Evolutionary conservation across 352 stramenopile species (phyloP).

Genomic region (Pythium coloratum): DNA sequence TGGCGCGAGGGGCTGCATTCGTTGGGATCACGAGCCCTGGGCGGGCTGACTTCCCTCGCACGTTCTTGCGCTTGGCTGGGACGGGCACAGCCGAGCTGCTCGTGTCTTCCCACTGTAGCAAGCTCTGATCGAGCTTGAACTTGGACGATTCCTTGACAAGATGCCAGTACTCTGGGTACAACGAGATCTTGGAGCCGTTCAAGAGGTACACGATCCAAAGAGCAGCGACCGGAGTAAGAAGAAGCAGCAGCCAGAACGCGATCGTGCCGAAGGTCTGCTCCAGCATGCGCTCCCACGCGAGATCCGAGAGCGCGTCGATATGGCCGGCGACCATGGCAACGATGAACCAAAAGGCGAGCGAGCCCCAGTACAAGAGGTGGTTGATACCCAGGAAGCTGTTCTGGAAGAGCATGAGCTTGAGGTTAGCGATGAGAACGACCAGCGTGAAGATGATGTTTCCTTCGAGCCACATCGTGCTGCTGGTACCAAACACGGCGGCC

Average conservation of each 20-base stretch:
- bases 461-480: constrained; percentile 70
- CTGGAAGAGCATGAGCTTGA: constrained; percentile 80
- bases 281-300: constrained; percentile 73
- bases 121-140: constrained; percentile 53
- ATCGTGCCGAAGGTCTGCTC: constrained; percentile 56
- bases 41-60: constrained; percentile 20
- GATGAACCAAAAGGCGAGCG: constrained; percentile 59
- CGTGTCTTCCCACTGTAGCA: constrained; percentile 68
- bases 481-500: constrained; percentile 34
- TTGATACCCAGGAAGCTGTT: constrained; percentile 76
- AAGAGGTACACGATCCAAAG: constrained; percentile 55
- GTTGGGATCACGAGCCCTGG: constrained; percentile 43
- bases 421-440: constrained; percentile 72
- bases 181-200: constrained; percentile 52
- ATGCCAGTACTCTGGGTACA: constrained; percentile 80
- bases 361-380: constrained; percentile 63
- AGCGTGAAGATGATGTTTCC: constrained; percentile 83
- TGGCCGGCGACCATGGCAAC: constrained; percentile 59
- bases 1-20: constrained; percentile 18
- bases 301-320: constrained; percentile 56
- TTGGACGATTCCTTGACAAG: constrained; percentile 76
- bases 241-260: constrained; percentile 57
- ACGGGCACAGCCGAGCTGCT: constrained; percentile 52
- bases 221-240: constrained; percentile 54
- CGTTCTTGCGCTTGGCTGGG: constrained; percentile 28